phyloP scores from a whole-genome alignment of 257 asterid genomes.

The Pogostemon cablin region DNA sequence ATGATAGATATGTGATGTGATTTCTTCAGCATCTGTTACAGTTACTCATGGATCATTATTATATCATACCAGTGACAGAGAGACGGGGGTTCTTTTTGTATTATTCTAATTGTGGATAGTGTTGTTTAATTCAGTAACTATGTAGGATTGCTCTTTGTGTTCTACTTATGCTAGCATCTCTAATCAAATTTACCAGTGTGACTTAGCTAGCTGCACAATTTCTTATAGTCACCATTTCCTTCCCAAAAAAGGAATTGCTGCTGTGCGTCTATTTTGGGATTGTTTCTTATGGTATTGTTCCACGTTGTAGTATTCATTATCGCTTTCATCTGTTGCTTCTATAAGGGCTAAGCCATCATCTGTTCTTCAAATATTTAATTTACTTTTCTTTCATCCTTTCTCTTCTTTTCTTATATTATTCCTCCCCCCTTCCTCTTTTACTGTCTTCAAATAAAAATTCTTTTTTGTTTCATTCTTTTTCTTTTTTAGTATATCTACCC shows the following conservation, averaged over 20 bases:
- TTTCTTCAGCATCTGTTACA: slow-evolving; percentile 28
- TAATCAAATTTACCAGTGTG: background rate
- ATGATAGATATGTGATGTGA: background rate
- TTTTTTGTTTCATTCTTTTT: background rate
- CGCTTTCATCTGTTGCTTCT: background rate
- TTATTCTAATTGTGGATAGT: slow-evolving; percentile 17
- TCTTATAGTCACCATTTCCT: slow-evolving; percentile 13
- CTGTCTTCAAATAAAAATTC: background rate
- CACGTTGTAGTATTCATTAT: background rate
- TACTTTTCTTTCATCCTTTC: background rate
- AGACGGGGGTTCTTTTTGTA: slow-evolving; percentile 2
- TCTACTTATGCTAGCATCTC: background rate
- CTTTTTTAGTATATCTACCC: background rate
- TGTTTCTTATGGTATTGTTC: slow-evolving; percentile 3
- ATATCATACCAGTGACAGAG: slow-evolving; percentile 17
- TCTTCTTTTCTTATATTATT: background rate
- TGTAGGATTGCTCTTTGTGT: slow-evolving; percentile 5
- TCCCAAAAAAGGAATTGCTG: slow-evolving; percentile 4
- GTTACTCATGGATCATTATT: slow-evolving; percentile 1
- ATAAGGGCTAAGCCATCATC: background rate
- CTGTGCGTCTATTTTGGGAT: background rate
- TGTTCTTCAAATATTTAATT: background rate
- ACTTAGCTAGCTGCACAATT: background rate
- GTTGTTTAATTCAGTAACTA: slow-evolving; percentile 19
- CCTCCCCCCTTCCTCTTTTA: too few relatives aligned